Evolutionary conservation across 2,329 filamentous ascomycete genomes (phyloP).

Genomic region (Fonsecaea monophora): DNA sequence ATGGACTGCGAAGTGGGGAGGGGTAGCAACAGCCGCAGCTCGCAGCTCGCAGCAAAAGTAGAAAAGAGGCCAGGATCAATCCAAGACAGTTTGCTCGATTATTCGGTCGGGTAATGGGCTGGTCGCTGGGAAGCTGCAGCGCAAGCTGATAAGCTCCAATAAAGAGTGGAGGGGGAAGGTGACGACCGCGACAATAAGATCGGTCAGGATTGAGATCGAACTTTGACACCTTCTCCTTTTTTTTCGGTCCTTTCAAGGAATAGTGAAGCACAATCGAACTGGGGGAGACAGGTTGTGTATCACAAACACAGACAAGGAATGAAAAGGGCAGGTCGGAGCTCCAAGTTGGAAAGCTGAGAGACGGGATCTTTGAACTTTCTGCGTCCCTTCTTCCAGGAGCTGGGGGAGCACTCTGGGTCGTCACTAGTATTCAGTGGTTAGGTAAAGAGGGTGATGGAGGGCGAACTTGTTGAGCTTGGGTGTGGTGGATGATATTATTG

Average conservation of each 20-base stretch:
- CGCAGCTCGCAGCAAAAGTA: conserved; percentile 3
- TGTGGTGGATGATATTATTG: conserved; percentile 25
- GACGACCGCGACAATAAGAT: background rate
- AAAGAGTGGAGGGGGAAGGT: background rate
- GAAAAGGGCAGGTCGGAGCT: conserved; percentile 2
- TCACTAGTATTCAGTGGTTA: background rate
- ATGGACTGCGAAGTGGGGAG: conserved; percentile 23
- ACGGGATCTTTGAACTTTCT: conserved; percentile 19
- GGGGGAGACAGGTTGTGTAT: conserved; percentile 9
- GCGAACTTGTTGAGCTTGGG: conserved; percentile 7
- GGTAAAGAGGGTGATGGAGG: conserved; percentile 2
- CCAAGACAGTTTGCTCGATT: conserved; percentile 22
- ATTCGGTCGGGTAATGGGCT: conserved; percentile 22
- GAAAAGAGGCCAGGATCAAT: conserved; percentile 26
- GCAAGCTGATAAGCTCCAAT: conserved; percentile 35
- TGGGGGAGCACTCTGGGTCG: background rate
- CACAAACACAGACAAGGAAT: conserved; percentile 4
- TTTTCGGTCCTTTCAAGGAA: background rate
- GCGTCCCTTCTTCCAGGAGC: conserved; percentile 1
- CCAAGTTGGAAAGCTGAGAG: conserved; percentile 12
- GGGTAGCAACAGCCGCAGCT: conserved; percentile 28
- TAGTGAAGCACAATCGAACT: background rate
- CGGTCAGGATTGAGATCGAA: conserved; percentile 11
- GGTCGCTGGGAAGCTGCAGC: conserved; percentile 31
- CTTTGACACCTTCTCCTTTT: conserved; percentile 1